Evolutionary conservation across 2,329 filamentous ascomycete species (phyloP).

Genomic region (Diplodia seriata): DNA sequence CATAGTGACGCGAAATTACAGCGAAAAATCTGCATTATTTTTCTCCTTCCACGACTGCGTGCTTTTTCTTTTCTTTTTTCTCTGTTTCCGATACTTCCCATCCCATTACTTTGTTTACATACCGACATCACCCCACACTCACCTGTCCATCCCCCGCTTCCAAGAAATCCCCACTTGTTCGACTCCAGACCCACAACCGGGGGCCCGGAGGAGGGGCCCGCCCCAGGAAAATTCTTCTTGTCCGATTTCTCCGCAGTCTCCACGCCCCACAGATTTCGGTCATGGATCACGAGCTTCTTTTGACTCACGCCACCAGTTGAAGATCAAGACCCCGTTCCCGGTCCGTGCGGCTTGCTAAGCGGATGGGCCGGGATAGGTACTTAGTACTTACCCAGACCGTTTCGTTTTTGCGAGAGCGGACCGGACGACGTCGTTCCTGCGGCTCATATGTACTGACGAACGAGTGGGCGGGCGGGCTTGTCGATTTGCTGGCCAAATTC

Average conservation of each 20-base stretch:
- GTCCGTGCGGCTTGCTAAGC: not conserved
- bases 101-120: not conserved
- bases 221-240: not conserved
- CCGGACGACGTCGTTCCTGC: too few species aligned
- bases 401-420: not conserved
- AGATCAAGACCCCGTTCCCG: not conserved
- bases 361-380: not conserved
- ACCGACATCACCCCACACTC: constrained; percentile 2
- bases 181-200: not conserved
- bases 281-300: not conserved
- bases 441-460: too few species aligned
- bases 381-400: not conserved
- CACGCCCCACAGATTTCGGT: not conserved
- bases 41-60: not conserved
- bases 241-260: not conserved
- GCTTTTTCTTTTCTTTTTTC: not conserved
- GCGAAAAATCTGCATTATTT: not conserved
- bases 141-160: not conserved
- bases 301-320: not conserved
- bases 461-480: too few species aligned
- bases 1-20: not conserved
- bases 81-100: not conserved
- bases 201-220: too few species aligned
- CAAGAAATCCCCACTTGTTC: not conserved
- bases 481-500: too few species aligned